Conservation (phyloP, 352 stramenopile species). For the Pythium dissimile region DNA sequence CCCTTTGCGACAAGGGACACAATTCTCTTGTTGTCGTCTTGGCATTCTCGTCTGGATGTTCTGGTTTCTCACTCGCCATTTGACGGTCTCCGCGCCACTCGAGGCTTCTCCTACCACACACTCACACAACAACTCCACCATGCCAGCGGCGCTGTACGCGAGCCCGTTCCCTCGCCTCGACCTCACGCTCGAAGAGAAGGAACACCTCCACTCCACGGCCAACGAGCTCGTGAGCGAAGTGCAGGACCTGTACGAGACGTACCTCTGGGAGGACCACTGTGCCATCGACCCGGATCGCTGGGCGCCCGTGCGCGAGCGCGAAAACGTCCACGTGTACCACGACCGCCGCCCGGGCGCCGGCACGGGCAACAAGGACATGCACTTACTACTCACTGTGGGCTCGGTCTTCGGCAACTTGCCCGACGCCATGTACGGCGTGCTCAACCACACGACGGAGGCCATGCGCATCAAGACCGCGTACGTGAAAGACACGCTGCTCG, state of each 20-base stretch:
- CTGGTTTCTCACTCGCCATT: too few relatives aligned
- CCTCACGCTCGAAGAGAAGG: slow-evolving; percentile 39
- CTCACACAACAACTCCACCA: neutral
- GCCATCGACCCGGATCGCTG: slow-evolving; percentile 35
- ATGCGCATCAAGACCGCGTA: slow-evolving; percentile 60
- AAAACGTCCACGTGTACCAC: slow-evolving; percentile 39
- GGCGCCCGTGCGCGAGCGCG: slow-evolving; percentile 39
- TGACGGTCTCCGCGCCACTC: too few relatives aligned
- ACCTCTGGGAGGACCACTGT: slow-evolving; percentile 31
- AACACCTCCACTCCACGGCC: slow-evolving; percentile 37
- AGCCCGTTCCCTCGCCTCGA: slow-evolving; percentile 46
- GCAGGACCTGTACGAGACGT: slow-evolving; percentile 38
- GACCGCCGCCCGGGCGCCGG: slow-evolving; percentile 30
- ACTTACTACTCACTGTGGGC: slow-evolving; percentile 23
- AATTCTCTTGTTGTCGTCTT: too few relatives aligned
- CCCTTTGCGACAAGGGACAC: too few relatives aligned
- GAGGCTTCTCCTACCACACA: too few relatives aligned
- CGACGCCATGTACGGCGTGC: slow-evolving; percentile 54
- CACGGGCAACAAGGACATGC: slow-evolving; percentile 11
- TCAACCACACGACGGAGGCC: slow-evolving; percentile 32
- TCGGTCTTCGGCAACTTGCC: slow-evolving; percentile 42
- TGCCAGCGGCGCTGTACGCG: slow-evolving; percentile 21
- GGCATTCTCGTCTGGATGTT: too few relatives aligned
- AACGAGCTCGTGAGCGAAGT: slow-evolving; percentile 42
- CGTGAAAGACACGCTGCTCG: slow-evolving; percentile 37